phyloP scores from a whole-genome alignment of 106 monocot genomes.

The Hemerocallis citrina region DNA sequence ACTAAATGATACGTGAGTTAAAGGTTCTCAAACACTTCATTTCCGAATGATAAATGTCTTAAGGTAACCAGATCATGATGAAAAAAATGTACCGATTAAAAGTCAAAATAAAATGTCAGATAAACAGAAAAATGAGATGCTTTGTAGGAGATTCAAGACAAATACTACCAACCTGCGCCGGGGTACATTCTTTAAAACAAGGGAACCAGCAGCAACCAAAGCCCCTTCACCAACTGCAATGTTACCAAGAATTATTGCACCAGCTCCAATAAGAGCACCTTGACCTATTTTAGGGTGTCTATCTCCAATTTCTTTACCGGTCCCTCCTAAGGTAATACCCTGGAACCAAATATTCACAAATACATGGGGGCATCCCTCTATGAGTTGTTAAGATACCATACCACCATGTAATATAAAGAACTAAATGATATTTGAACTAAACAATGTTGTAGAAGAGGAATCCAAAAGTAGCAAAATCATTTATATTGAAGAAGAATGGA shows the following conservation, averaged over 20 bases:
- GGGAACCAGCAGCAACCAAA: conserved; percentile 84
- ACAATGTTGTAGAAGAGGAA: too few relatives aligned
- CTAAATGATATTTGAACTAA: too few relatives aligned
- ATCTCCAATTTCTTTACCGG: conserved; percentile 81
- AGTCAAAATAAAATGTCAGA: too few relatives aligned
- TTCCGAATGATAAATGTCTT: too few relatives aligned
- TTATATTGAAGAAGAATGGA: too few relatives aligned
- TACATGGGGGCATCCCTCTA: background rate
- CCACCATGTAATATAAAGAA: background rate
- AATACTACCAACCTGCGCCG: conserved; percentile 59
- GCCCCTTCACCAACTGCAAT: conserved; percentile 82
- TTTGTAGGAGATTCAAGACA: background rate
- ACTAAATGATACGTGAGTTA: too few relatives aligned
- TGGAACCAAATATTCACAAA: conserved; percentile 15
- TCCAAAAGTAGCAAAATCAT: too few relatives aligned
- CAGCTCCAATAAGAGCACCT: conserved; percentile 91
- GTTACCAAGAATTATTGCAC: conserved; percentile 82
- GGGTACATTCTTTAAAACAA: conserved; percentile 83
- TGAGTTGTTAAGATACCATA: background rate
- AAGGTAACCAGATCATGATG: too few relatives aligned
- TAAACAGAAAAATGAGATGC: too few relatives aligned
- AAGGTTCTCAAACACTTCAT: too few relatives aligned
- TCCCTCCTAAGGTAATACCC: conserved; percentile 87
- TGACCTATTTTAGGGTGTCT: conserved; percentile 85
- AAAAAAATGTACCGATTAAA: too few relatives aligned